Evolutionary conservation across 495 filamentous ascomycete genomes (phyloP).

Genomic region (Neurospora terricola): DNA sequence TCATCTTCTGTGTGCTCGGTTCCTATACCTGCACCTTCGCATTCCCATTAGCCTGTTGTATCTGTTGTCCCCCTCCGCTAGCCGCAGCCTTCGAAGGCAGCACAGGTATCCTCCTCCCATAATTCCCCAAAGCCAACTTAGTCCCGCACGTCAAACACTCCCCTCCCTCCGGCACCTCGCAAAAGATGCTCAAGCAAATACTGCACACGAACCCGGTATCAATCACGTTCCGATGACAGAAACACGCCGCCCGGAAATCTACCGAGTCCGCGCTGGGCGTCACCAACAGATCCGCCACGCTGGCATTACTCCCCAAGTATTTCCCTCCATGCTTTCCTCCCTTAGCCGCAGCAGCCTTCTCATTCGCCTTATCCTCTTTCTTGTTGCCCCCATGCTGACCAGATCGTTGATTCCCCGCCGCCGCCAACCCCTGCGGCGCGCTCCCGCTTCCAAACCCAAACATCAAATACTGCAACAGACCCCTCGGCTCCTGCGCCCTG

Average conservation of each 20-base stretch:
- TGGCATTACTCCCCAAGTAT: conserved; percentile 4
- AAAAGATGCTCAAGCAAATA: conserved; percentile 76
- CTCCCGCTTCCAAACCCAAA: conserved; percentile 62
- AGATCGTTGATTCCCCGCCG: background rate
- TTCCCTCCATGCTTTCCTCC: conserved; percentile 39
- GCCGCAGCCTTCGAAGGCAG: conserved; percentile 29
- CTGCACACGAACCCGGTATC: conserved; percentile 93
- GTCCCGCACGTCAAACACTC: conserved; percentile 89
- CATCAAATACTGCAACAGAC: conserved; percentile 85
- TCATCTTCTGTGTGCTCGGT: too few species aligned
- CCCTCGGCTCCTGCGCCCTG: conserved; percentile 48
- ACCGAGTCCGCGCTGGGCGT: conserved; percentile 76
- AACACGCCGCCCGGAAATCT: conserved; percentile 94
- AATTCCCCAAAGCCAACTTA: conserved; percentile 63
- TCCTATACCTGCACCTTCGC: background rate
- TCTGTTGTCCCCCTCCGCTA: background rate
- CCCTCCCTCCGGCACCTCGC: conserved; percentile 39
- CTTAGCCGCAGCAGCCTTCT: conserved; percentile 37
- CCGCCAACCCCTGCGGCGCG: conserved; percentile 8
- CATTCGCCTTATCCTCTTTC: background rate
- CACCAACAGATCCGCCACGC: conserved; percentile 40
- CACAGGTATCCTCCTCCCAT: conserved; percentile 66
- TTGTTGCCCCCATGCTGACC: background rate
- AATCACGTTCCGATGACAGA: conserved; percentile 86
- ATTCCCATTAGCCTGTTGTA: background rate